Evolutionary conservation across 331 rosid genomes (phyloP).

Genomic region (Telfairia occidentalis): DNA sequence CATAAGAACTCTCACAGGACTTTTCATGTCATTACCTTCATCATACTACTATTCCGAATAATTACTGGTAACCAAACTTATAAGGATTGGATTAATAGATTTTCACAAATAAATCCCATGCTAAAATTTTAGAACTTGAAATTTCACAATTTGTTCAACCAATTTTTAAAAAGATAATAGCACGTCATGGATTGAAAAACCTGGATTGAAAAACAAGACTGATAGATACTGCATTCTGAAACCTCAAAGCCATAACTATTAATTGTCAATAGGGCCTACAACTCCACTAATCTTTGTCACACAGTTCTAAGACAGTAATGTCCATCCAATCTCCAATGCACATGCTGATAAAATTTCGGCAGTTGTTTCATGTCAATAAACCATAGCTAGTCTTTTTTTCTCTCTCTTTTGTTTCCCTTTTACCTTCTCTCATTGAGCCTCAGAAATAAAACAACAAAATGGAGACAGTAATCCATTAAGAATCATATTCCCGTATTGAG

Average conservation of each 20-base stretch:
- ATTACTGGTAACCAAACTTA: not conserved
- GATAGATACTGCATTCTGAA: not conserved
- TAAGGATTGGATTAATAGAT: not conserved
- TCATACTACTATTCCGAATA: not conserved
- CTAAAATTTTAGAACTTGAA: not conserved
- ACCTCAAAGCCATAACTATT: not conserved
- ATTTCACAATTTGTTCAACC: not conserved
- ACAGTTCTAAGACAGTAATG: not conserved
- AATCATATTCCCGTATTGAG: not conserved
- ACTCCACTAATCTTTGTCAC: not conserved
- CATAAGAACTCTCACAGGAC: not conserved
- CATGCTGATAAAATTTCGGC: not conserved
- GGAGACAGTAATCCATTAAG: not conserved
- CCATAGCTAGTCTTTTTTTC: not conserved
- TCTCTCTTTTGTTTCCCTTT: not conserved
- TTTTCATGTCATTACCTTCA: not conserved
- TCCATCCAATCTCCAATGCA: not conserved
- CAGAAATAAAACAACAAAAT: not conserved
- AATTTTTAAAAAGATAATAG: not conserved
- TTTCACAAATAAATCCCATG: conserved; percentile 8
- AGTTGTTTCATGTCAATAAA: not conserved
- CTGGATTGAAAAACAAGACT: not conserved
- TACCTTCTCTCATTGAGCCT: not conserved
- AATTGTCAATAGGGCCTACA: not conserved
- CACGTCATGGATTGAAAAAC: not conserved